These are phyloP conservation scores for Globisporangium radiosum DNA, from an alignment of 352 stramenopile genomes.

Conservation along the genomic window DNA sequence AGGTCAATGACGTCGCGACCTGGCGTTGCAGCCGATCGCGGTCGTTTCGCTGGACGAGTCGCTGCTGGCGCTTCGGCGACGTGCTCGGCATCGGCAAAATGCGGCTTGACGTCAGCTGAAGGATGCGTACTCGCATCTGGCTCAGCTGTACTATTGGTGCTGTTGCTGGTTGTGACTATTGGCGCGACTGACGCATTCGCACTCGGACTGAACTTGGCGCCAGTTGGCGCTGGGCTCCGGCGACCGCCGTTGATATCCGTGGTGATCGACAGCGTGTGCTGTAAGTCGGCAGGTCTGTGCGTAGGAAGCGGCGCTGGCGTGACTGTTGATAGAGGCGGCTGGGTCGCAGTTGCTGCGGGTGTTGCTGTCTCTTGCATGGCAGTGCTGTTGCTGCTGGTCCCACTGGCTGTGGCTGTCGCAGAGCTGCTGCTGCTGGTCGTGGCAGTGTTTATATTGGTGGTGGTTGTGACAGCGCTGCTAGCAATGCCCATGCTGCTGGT, in stretches of 20 bases:
- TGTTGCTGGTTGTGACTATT: not conserved
- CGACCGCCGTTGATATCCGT: slow-evolving; percentile 6
- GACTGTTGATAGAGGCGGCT: too few species aligned
- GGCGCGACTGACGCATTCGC: not conserved
- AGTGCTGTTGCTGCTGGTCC: too few species aligned
- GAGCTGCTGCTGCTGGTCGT: not conserved
- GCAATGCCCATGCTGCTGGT: too few species aligned
- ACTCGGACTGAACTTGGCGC: not conserved
- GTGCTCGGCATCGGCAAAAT: too few species aligned
- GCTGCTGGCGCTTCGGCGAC: not conserved
- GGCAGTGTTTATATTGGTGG: not conserved
- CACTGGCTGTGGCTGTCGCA: not conserved
- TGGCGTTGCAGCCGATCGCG: not conserved
- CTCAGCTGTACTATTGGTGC: not conserved
- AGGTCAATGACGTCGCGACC: slow-evolving; percentile 22
- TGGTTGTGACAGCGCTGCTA: too few species aligned
- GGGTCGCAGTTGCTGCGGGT: too few species aligned
- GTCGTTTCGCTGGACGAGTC: not conserved
- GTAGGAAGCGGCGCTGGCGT: too few species aligned
- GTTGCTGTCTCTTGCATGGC: too few species aligned
- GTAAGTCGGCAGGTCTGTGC: too few species aligned
- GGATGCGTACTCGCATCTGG: too few species aligned
- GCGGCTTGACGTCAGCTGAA: too few species aligned
- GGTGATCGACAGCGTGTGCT: not conserved
- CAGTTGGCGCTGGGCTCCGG: not conserved